phyloP scores from a whole-genome alignment of 1,139 yeast species.

The Pichia sp. region DNA sequence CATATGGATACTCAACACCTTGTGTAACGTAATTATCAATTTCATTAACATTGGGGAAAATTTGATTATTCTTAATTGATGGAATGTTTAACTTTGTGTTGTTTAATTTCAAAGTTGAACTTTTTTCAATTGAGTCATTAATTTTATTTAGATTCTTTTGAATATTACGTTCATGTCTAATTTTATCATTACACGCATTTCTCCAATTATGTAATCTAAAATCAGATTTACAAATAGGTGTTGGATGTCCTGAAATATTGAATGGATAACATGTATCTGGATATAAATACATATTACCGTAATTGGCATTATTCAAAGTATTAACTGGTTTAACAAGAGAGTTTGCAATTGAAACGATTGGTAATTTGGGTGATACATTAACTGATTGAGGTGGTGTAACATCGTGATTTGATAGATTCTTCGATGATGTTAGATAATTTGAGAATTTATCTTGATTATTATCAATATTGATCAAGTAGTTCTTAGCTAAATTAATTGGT shows the following conservation, averaged over 20 bases:
- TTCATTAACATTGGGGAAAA: slow-evolving; percentile 11
- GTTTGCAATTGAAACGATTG: slow-evolving; percentile 18
- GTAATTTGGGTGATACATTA: slow-evolving; percentile 30
- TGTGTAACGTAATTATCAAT: slow-evolving; percentile 1
- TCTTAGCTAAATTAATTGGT: slow-evolving; percentile 1
- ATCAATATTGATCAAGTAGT: neutral
- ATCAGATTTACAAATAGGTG: slow-evolving; percentile 20
- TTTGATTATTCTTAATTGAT: neutral
- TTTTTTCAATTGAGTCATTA: slow-evolving; percentile 12
- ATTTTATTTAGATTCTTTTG: slow-evolving; percentile 26
- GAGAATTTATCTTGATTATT: neutral
- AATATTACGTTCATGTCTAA: slow-evolving; percentile 26
- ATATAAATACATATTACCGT: slow-evolving; percentile 23
- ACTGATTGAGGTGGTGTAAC: slow-evolving; percentile 32
- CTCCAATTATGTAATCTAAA: slow-evolving; percentile 29
- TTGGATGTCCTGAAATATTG: slow-evolving; percentile 31
- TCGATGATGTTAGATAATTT: neutral
- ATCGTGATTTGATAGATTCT: neutral
- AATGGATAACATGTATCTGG: slow-evolving; percentile 40
- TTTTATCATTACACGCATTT: slow-evolving; percentile 23
- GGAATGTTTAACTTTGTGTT: slow-evolving; percentile 2
- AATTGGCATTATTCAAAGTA: slow-evolving; percentile 4
- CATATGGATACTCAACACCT: slow-evolving; percentile 6
- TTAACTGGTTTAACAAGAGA: slow-evolving; percentile 11
- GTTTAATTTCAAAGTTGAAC: neutral